Conservation (phyloP, 1,284 basidiomycete genomes). For the Somion occarium region DNA sequence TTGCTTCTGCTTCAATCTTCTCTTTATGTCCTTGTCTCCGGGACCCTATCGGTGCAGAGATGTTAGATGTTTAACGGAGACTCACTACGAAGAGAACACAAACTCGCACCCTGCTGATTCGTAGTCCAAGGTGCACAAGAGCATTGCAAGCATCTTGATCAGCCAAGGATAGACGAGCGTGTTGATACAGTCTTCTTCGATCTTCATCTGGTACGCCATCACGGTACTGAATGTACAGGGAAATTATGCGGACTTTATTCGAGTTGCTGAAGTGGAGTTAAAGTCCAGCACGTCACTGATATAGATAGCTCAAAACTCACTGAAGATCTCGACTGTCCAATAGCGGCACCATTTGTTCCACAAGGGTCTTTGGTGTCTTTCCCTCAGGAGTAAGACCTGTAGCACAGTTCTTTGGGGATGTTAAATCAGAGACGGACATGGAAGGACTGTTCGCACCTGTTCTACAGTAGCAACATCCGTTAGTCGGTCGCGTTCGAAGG, state of each 20-base stretch:
- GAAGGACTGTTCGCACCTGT: conserved; percentile 52
- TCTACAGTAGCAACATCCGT: conserved; percentile 88
- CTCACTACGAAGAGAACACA: background rate
- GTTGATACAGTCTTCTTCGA: conserved; percentile 90
- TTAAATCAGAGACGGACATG: conserved; percentile 1
- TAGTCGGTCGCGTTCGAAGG: conserved; percentile 88
- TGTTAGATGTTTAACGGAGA: too few relatives aligned
- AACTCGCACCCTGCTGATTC: conserved; percentile 73
- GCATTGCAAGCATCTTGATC: conserved; percentile 97
- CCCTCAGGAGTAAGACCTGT: conserved; percentile 88
- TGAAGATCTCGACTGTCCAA: conserved; percentile 83
- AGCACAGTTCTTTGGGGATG: conserved; percentile 67
- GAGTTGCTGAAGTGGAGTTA: conserved; percentile 48
- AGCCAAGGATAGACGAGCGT: conserved; percentile 83
- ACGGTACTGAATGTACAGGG: conserved; percentile 92
- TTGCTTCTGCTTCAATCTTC: conserved; percentile 76
- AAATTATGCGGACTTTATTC: conserved; percentile 96
- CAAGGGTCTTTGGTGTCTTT: conserved; percentile 86
- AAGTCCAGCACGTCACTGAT: background rate
- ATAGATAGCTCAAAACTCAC: conserved; percentile 38
- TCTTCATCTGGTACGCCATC: conserved; percentile 99
- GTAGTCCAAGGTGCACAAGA: conserved; percentile 77
- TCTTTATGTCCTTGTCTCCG: conserved; percentile 71
- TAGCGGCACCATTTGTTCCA: conserved; percentile 98
- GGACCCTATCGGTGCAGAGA: conserved; percentile 57